Percentiles rank a stretch among this genome's conserved stretches.
phyloP scores from a whole-genome alignment of 1,284 basidiomycete genomes.

The Pseudozyma flocculosa region DNA sequence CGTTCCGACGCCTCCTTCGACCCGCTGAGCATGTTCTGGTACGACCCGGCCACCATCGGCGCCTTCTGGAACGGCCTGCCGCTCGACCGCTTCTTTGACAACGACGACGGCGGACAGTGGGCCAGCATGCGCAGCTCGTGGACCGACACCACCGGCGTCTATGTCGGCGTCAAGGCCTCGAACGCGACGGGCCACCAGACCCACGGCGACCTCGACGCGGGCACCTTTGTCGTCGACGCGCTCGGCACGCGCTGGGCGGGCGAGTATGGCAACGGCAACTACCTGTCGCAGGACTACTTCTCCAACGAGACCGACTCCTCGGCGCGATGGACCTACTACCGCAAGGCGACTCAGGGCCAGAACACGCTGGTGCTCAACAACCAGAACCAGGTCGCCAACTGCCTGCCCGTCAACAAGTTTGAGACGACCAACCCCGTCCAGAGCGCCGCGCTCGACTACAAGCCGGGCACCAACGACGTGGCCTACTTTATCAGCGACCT shows the following conservation, averaged over 20 bases:
- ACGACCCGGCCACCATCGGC: constrained; percentile 76
- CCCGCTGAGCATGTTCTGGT: constrained; percentile 98
- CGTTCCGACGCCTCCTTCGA: constrained; percentile 75
- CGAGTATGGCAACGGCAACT: constrained; percentile 87
- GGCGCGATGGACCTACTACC: constrained; percentile 65
- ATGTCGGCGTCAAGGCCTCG: constrained; percentile 85
- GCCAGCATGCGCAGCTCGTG: constrained; percentile 84
- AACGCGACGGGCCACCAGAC: constrained; percentile 72
- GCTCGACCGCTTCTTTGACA: constrained; percentile 76
- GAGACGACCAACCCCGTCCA: constrained; percentile 70
- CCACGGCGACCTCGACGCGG: constrained; percentile 87
- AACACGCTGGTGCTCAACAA: constrained; percentile 83
- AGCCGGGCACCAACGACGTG: constrained; percentile 70
- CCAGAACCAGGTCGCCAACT: constrained; percentile 77
- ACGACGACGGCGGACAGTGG: constrained; percentile 70
- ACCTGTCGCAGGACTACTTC: constrained; percentile 63
- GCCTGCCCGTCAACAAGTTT: constrained; percentile 66
- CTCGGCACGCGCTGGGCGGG: constrained; percentile 93
- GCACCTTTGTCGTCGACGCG: constrained; percentile 93
- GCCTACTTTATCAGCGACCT: constrained; percentile 83
- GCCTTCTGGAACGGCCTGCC: constrained; percentile 86
- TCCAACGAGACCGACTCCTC: constrained; percentile 37
- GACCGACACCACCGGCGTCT: constrained; percentile 82
- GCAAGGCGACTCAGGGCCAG: constrained; percentile 94
- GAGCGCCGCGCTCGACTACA: constrained; percentile 68